These are phyloP conservation scores for Boletus sp. DNA, from an alignment of 1,284 basidiomycete genomes.

Conservation along the genomic window DNA sequence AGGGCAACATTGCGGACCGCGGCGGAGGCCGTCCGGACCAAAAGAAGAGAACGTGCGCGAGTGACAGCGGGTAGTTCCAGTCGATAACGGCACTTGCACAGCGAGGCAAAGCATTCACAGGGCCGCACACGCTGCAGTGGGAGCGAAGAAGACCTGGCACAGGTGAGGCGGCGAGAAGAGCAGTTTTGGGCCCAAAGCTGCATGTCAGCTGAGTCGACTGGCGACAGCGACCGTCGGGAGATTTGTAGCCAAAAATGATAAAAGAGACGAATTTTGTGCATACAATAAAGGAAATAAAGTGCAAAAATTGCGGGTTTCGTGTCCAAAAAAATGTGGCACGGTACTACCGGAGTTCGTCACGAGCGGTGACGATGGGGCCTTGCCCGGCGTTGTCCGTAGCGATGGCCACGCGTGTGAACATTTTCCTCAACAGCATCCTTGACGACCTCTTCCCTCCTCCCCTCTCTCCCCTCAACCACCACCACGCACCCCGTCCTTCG, in stretches of 20 bases:
- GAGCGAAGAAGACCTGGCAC: slow-evolving; percentile 10
- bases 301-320: slow-evolving; percentile 26
- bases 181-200: neutral
- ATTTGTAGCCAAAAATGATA: slow-evolving; percentile 8
- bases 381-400: slow-evolving; percentile 69
- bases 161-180: too few relatives aligned
- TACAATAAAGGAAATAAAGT: slow-evolving; percentile 12
- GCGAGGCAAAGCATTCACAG: too few relatives aligned
- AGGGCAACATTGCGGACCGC: slow-evolving; percentile 5
- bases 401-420: slow-evolving; percentile 67
- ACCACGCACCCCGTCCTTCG: slow-evolving; percentile 28
- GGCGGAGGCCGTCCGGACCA: slow-evolving; percentile 26
- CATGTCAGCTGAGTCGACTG: too few relatives aligned
- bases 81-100: too few relatives aligned
- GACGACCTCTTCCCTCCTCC: slow-evolving; percentile 45
- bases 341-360: slow-evolving; percentile 40
- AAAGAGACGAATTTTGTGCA: neutral
- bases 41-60: slow-evolving; percentile 7
- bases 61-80: slow-evolving; percentile 1
- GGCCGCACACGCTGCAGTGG: slow-evolving; percentile 2
- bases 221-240: slow-evolving; percentile 14
- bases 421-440: slow-evolving; percentile 62
- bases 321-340: slow-evolving; percentile 32
- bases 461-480: slow-evolving; percentile 33
- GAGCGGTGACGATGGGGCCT: slow-evolving; percentile 63